phyloP scores from a whole-genome alignment of 768 basidiomycete genomes.

The Candolleomyces eurysporus region DNA sequence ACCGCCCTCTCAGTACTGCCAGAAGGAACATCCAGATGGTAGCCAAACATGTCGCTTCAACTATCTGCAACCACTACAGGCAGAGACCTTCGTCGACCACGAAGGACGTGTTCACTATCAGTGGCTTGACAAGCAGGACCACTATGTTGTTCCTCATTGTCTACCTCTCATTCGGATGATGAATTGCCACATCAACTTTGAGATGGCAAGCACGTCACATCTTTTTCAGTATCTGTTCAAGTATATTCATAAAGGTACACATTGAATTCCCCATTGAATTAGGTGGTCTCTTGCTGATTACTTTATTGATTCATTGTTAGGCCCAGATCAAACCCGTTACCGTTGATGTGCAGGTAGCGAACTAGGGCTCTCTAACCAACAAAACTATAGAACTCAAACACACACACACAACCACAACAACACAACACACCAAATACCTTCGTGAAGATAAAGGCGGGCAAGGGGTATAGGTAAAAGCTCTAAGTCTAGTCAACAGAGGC shows the following conservation, averaged over 20 bases:
- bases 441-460: too few species aligned
- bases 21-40: constrained; percentile 9
- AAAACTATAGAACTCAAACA: too few species aligned
- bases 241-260: constrained; percentile 35
- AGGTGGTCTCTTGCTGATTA: too few species aligned
- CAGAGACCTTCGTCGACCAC: constrained; percentile 21
- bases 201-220: constrained; percentile 24
- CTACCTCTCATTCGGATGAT: constrained; percentile 21
- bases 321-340: not conserved
- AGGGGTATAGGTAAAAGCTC: too few species aligned
- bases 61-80: constrained; percentile 16
- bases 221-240: constrained; percentile 40
- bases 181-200: constrained; percentile 37
- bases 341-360: too few species aligned
- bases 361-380: too few species aligned
- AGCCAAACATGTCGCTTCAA: constrained; percentile 19
- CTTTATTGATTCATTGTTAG: too few species aligned
- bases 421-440: constrained; percentile 28
- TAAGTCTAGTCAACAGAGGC: too few species aligned
- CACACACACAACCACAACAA: constrained; percentile 12
- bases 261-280: not conserved
- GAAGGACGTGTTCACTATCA: constrained; percentile 28
- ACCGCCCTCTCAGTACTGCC: constrained; percentile 23
- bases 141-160: constrained; percentile 29
- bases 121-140: constrained; percentile 17